Conservation (phyloP, 2,329 filamentous ascomycete genomes). For the Domatiomyces globalis region DNA sequence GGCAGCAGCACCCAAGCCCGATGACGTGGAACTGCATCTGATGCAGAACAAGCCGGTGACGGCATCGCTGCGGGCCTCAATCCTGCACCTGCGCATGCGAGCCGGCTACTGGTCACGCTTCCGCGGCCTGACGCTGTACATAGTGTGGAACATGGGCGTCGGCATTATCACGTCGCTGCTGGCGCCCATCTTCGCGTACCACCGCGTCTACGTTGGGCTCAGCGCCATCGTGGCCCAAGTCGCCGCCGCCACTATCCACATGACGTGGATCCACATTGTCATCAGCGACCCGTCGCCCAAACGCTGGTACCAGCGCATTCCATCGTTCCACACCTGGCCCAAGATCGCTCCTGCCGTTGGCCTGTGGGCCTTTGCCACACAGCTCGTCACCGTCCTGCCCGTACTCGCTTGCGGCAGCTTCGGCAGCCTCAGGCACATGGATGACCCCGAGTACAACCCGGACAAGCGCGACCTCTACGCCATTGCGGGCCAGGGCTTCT, state of each 20-base stretch:
- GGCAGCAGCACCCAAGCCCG: conserved; percentile 18
- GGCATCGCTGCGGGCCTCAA: conserved; percentile 42
- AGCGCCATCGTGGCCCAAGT: conserved; percentile 45
- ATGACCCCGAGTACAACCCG: conserved; percentile 19
- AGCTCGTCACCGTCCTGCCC: conserved; percentile 28
- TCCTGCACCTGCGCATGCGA: conserved; percentile 47
- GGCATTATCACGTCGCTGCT: conserved; percentile 34
- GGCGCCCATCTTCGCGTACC: conserved; percentile 27
- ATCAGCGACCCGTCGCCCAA: conserved; percentile 55
- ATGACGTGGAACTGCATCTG: conserved; percentile 31
- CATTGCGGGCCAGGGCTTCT: conserved; percentile 26
- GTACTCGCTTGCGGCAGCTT: conserved; percentile 34
- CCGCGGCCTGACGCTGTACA: conserved; percentile 47
- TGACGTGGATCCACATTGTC: conserved; percentile 75
- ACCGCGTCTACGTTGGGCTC: conserved; percentile 34
- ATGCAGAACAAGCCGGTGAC: conserved; percentile 47
- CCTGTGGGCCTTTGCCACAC: conserved; percentile 44
- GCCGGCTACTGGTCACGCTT: conserved; percentile 53
- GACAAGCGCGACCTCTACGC: conserved; percentile 28
- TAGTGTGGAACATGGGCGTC: conserved; percentile 35
- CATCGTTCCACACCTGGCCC: conserved; percentile 49
- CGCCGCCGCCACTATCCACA: conserved; percentile 51
- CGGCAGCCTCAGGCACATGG: conserved; percentile 31
- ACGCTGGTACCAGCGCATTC: conserved; percentile 56
- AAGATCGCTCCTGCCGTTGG: conserved; percentile 56